A percentile compares a stretch with the other conserved stretches of the same genome.
These are phyloP conservation scores for Curvularia verruculosa DNA, from an alignment of 2,329 filamentous ascomycete species.

Conservation along the genomic window DNA sequence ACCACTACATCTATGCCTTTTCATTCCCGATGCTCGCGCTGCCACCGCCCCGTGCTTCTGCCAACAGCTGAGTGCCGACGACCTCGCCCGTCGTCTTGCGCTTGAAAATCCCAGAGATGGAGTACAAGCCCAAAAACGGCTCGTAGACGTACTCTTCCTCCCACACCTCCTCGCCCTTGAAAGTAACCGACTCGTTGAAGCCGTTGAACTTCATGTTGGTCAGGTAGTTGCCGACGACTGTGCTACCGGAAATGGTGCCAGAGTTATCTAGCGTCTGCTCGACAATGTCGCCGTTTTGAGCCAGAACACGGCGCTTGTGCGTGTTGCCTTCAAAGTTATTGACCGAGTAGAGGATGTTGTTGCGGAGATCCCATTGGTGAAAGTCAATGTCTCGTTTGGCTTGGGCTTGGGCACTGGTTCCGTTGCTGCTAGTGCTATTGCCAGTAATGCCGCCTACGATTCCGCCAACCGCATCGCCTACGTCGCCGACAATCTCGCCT, in stretches of 20 bases:
- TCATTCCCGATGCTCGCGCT: slow-evolving; percentile 56
- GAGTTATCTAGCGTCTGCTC: slow-evolving; percentile 62
- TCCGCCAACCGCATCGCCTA: slow-evolving; percentile 34
- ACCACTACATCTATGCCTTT: slow-evolving; percentile 6
- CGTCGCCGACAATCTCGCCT: slow-evolving; percentile 55
- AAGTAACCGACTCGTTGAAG: slow-evolving; percentile 50
- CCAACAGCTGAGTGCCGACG: slow-evolving; percentile 59
- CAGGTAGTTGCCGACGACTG: slow-evolving; percentile 58
- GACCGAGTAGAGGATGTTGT: slow-evolving; percentile 66
- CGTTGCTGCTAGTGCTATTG: slow-evolving; percentile 12
- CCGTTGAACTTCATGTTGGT: slow-evolving; percentile 63
- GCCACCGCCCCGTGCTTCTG: slow-evolving; percentile 60
- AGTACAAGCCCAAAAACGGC: slow-evolving; percentile 58
- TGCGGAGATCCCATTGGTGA: slow-evolving; percentile 56
- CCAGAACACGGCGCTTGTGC: slow-evolving; percentile 62
- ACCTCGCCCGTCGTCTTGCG: slow-evolving; percentile 56
- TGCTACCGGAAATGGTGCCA: slow-evolving; percentile 54
- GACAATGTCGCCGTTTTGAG: slow-evolving; percentile 61
- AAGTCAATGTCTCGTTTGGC: slow-evolving; percentile 40
- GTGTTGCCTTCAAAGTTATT: slow-evolving; percentile 64
- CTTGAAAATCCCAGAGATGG: slow-evolving; percentile 56
- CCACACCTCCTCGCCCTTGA: slow-evolving; percentile 55
- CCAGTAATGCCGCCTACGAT: slow-evolving; percentile 27
- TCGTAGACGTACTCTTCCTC: slow-evolving; percentile 62
- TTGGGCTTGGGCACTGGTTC: slow-evolving; percentile 19